Conservation (phyloP, 805 yeast species). For the Candida silvicultrix region DNA sequence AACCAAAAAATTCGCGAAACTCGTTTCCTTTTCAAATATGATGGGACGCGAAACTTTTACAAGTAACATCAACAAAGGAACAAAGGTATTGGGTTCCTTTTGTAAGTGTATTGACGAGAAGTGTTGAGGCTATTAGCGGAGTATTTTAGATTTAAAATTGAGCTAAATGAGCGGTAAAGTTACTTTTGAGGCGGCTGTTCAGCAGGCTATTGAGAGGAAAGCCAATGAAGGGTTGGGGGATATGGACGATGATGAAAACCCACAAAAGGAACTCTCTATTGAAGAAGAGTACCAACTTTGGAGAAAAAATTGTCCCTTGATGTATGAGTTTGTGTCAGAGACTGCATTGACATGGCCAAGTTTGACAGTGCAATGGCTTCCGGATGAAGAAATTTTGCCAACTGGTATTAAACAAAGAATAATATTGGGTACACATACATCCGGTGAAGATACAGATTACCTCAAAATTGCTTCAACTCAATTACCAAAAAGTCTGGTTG, state of each 20-base stretch:
- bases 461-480: slow-evolving; percentile 60
- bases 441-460: slow-evolving; percentile 61
- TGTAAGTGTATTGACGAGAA: too few species aligned
- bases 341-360: slow-evolving; percentile 82
- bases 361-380: slow-evolving; percentile 72
- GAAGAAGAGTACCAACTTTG: slow-evolving; percentile 67
- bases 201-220: neutral
- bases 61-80: too few species aligned
- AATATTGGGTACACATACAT: slow-evolving; percentile 67
- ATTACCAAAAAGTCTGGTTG: slow-evolving; percentile 40
- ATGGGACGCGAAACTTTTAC: too few species aligned
- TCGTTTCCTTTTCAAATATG: too few species aligned
- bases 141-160: too few species aligned
- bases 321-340: slow-evolving; percentile 80
- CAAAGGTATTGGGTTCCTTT: too few species aligned
- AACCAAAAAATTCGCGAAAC: too few species aligned
- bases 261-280: slow-evolving; percentile 25
- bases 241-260: slow-evolving; percentile 13
- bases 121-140: too few species aligned
- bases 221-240: neutral
- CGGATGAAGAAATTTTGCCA: slow-evolving; percentile 26
- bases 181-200: neutral
- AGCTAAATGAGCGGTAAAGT: neutral
- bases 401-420: slow-evolving; percentile 42
- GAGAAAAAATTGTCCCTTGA: slow-evolving; percentile 73